Evolutionary conservation across 768 basidiomycete species (phyloP), one percentile per base, ranked within the genome.

Genomic region (Collybia sordida): DNA sequence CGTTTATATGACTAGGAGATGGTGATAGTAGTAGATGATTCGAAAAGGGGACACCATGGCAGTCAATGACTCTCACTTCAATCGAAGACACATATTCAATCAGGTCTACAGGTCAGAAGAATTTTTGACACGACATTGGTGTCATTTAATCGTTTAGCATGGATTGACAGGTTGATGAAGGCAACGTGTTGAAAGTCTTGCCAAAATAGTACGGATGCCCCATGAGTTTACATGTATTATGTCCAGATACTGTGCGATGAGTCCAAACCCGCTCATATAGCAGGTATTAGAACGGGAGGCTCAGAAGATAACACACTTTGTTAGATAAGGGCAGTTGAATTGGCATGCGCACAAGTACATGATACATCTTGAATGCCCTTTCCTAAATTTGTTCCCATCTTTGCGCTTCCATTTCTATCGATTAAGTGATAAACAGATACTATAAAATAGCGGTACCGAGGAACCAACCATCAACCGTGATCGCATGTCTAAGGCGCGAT

Each of bases 111-210:
- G 22, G 1, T 11, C 23, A 19, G 45, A 36, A 45, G 17, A 21
- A 19, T 36, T 28, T 21, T 21, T n/a, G 34, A 24, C 51, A 25
- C 19, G 19, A 17, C 49, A 49, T 28, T 34, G 41, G 19, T 58
- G 54, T 31, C 50, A 49, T 47, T 45, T 17, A 42, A 23, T 50
- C 25, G 27, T 42, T 48, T n/a, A 14, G 18, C 40, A 31, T 50
- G 54, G 49, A 50, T 49, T 62, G 57, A 59, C 56, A 60, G 56
- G 45, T 35, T 47, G 39, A 34, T 28, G 50, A 56, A 58, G 47
- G 41, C 55, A 56, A 58, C 59, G 57, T 51, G 36, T 36, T 50
- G 47, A 37, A 51, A 44, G 41, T 39, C 41, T 18, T 15, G 22
- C 38, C 31, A 6, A 31, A 31, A 31, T 31, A 22, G 42, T 19